Evolutionary conservation across 345 rosid species (phyloP).

Genomic region (Hirschfeldia incana): DNA sequence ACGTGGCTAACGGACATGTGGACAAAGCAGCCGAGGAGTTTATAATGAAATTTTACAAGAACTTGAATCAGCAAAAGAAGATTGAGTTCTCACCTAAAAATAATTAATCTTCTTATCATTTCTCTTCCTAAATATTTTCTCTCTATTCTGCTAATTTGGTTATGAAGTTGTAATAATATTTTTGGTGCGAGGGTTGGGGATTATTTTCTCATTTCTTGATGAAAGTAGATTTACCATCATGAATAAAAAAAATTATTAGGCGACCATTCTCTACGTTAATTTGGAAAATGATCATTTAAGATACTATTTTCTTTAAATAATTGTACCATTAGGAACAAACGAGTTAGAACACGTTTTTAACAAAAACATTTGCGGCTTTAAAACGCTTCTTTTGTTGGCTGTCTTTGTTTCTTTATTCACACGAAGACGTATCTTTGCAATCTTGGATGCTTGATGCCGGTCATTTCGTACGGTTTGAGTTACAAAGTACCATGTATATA

Average conservation of each 20-base stretch:
- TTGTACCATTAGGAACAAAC: neutral
- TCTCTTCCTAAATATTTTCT: constrained; percentile 1
- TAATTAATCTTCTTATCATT: neutral
- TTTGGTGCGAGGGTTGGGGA: constrained; percentile 12
- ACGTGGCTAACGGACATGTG: constrained; percentile 52
- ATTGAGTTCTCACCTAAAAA: constrained; percentile 31
- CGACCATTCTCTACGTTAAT: neutral
- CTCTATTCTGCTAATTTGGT: constrained; percentile 1
- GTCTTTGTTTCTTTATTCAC: neutral
- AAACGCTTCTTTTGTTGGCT: neutral
- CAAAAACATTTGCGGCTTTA: neutral
- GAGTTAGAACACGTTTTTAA: no score
- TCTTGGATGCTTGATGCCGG: neutral
- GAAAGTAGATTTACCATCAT: constrained; percentile 19
- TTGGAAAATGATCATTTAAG: neutral
- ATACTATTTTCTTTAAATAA: neutral
- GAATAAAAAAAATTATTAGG: constrained; percentile 1
- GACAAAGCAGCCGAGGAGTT: constrained; percentile 86
- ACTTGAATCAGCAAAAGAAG: constrained; percentile 57
- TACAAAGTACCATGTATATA: neutral
- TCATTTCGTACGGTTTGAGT: neutral
- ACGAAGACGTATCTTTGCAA: neutral
- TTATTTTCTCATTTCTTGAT: constrained; percentile 32
- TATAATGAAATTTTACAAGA: constrained; percentile 67
- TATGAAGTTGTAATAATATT: constrained; percentile 29